A percentile compares a stretch with the other conserved stretches of the same genome.
Evolutionary conservation across 805 yeast genomes (phyloP).

Genomic region (Lipomyces japonicus): DNA sequence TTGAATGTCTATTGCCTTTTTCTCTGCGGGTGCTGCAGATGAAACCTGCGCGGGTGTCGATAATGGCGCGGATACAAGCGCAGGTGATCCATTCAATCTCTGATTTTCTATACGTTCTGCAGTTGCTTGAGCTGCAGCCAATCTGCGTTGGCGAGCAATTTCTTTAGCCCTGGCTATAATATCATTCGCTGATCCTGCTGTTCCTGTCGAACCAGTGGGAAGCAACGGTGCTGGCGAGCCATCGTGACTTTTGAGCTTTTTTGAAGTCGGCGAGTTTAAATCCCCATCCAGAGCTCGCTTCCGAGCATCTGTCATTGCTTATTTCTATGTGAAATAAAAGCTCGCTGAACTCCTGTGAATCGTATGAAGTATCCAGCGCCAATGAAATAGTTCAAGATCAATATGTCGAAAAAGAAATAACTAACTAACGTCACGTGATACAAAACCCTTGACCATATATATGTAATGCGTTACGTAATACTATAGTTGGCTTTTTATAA

Average conservation of each 20-base stretch:
- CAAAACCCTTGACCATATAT: no score
- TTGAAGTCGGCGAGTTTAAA: slow-evolving; percentile 9
- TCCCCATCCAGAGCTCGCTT: slow-evolving; percentile 12
- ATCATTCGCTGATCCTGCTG: slow-evolving; percentile 11
- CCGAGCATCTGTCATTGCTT: slow-evolving; percentile 13
- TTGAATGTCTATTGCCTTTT: slow-evolving; percentile 11
- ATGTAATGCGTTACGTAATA: no score
- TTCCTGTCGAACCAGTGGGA: neutral
- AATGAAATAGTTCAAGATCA: no score
- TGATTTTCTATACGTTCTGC: slow-evolving; percentile 11
- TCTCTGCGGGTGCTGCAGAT: slow-evolving; percentile 3
- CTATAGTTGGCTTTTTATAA: no score
- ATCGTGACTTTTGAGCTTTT: slow-evolving; percentile 19
- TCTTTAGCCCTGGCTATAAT: slow-evolving; percentile 19
- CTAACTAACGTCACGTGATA: no score
- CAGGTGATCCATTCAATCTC: slow-evolving; percentile 11
- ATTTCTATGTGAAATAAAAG: no score
- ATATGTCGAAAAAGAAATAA: no score
- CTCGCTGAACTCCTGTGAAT: no score
- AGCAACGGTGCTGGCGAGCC: slow-evolving; percentile 13
- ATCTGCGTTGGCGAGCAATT: slow-evolving; percentile 10
- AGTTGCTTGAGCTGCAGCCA: slow-evolving; percentile 21
- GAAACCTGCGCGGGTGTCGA: slow-evolving; percentile 7
- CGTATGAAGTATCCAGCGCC: no score
- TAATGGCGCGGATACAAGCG: slow-evolving; percentile 3